Evolutionary conservation across 164 flowering plant species (phyloP).

Genomic region (Sedum album): DNA sequence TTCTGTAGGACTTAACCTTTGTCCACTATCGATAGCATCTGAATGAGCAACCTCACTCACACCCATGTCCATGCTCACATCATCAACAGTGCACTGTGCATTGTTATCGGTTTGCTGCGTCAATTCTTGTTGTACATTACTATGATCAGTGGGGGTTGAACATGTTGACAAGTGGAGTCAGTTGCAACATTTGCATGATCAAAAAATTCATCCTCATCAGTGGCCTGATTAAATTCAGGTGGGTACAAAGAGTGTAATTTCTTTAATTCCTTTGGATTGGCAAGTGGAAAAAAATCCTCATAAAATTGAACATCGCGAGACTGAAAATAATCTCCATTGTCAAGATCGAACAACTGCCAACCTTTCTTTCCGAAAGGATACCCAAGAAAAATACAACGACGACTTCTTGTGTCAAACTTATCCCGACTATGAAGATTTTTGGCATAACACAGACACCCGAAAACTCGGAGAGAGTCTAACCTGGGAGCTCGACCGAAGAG

Average conservation of each 20-base stretch:
- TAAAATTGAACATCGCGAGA: neutral
- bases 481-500: neutral
- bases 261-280: neutral
- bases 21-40: neutral
- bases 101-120: neutral
- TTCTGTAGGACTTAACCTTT: neutral
- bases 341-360: conserved; percentile 1
- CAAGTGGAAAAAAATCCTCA: neutral
- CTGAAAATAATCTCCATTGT: neutral
- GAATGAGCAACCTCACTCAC: too few species aligned
- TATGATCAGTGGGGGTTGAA: neutral
- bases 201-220: neutral
- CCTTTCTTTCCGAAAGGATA: conserved; percentile 10
- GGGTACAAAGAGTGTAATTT: neutral
- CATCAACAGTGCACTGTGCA: neutral
- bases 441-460: conserved; percentile 4
- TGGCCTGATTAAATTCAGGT: neutral
- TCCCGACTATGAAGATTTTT: neutral
- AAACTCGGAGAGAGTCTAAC: neutral
- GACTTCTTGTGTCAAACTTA: conserved; percentile 9
- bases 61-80: neutral
- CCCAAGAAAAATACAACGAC: conserved; percentile 7
- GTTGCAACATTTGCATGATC: neutral
- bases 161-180: too few species aligned
- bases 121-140: neutral